Evolutionary conservation across 2,329 filamentous ascomycete genomes (phyloP).

Genomic region (Xylariomycetidae sp.): DNA sequence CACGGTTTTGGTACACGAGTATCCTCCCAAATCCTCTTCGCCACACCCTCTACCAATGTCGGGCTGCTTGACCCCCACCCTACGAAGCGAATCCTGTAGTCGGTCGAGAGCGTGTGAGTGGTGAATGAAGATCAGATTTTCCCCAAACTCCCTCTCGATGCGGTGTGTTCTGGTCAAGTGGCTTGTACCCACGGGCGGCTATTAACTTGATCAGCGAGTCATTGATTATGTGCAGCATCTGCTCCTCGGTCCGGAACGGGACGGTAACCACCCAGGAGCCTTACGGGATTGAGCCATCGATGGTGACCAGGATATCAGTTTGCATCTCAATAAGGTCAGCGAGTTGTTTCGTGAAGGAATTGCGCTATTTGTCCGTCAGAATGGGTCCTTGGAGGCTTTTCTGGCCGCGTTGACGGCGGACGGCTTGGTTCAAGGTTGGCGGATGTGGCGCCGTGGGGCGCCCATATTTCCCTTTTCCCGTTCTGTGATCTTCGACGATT

Average conservation of each 20-base stretch:
- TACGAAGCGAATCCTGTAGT: background rate
- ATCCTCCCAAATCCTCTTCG: background rate
- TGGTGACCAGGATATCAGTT: slow-evolving; percentile 41
- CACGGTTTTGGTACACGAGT: background rate
- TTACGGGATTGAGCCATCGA: too few relatives aligned
- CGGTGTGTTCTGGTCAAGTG: slow-evolving; percentile 36
- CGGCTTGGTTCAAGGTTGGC: slow-evolving; percentile 7
- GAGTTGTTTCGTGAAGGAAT: slow-evolving; percentile 69
- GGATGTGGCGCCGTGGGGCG: slow-evolving; percentile 1
- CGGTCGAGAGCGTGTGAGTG: too few relatives aligned
- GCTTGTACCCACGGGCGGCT: slow-evolving; percentile 59
- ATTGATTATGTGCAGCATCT: slow-evolving; percentile 59
- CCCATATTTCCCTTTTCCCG: slow-evolving; percentile 4
- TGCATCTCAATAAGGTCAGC: slow-evolving; percentile 65
- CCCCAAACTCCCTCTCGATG: background rate
- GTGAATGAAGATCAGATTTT: too few relatives aligned
- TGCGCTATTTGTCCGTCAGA: too few relatives aligned
- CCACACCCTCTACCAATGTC: background rate
- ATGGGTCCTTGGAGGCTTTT: slow-evolving; percentile 50
- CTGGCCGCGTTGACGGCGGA: slow-evolving; percentile 5
- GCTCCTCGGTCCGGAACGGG: slow-evolving; percentile 63
- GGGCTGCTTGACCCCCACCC: background rate
- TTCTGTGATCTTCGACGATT: background rate
- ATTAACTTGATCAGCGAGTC: slow-evolving; percentile 60
- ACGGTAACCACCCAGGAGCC: slow-evolving; percentile 32